Conservation (phyloP, 192 early-diverging fungal species). For the Linnemannia exigua region DNA sequence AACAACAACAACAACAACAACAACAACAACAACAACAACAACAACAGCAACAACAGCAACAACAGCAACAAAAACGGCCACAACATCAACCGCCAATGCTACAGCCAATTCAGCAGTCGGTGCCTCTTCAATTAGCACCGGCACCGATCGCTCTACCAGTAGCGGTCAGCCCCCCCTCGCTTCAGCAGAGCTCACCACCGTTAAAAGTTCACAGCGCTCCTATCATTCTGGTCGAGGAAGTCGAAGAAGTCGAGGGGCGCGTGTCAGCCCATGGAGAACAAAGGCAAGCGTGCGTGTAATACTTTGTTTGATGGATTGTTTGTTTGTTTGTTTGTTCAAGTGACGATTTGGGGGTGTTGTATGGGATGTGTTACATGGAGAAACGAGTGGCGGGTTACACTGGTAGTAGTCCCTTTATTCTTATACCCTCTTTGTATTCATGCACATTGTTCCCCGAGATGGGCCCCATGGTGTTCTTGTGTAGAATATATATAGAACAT, state of each 20-base stretch:
- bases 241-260: neutral
- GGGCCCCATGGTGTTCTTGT: neutral
- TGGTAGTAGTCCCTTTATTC: neutral
- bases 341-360: neutral
- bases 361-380: neutral
- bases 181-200: neutral
- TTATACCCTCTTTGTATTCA: neutral
- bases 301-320: neutral
- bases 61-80: neutral
- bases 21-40: neutral
- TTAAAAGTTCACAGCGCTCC: neutral
- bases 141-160: neutral
- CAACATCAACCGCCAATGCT: neutral
- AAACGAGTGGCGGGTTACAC: neutral
- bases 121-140: neutral
- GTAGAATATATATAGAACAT: constrained; percentile 15
- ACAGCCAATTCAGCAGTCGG: neutral
- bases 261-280: neutral
- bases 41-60: neutral
- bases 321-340: neutral
- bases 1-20: constrained; percentile 1
- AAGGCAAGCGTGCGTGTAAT: constrained; percentile 22
- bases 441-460: neutral
- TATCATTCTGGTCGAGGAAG: neutral
- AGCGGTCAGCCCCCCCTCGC: neutral